A percentile compares a stretch with the other conserved stretches of the same genome.
These are phyloP conservation scores for Chrysoporthe cubensis DNA, from an alignment of 2,329 filamentous ascomycete species.

Conservation along the genomic window DNA sequence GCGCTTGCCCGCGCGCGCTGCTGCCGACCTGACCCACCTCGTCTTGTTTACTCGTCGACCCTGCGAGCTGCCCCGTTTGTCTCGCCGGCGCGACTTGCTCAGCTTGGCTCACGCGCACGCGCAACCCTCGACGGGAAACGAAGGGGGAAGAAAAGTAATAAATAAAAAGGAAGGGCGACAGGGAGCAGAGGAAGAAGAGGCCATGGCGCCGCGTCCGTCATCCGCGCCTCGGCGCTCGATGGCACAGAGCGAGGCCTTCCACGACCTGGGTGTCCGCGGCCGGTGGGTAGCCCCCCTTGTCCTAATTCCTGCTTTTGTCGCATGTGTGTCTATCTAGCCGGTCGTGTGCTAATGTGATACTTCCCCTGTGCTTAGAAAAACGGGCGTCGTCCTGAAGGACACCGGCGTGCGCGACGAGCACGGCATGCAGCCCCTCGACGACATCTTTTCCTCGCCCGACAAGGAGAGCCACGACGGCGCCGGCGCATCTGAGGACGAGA, in stretches of 20 bases:
- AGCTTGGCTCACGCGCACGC: neutral
- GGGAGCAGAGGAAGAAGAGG: neutral
- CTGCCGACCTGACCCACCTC: neutral
- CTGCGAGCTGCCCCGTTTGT: neutral
- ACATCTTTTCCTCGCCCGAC: slow-evolving; percentile 86
- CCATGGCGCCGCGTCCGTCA: slow-evolving; percentile 44
- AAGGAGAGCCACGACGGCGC: slow-evolving; percentile 46
- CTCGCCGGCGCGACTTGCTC: neutral
- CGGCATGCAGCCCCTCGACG: slow-evolving; percentile 86
- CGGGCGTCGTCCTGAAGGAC: slow-evolving; percentile 80
- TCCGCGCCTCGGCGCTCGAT: slow-evolving; percentile 42
- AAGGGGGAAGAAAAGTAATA: too few relatives aligned
- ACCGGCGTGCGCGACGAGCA: slow-evolving; percentile 83
- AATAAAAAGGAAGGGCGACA: neutral
- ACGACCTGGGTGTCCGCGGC: slow-evolving; percentile 54
- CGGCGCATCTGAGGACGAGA: slow-evolving; percentile 38
- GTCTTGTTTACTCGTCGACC: neutral
- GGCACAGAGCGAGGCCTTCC: slow-evolving; percentile 51
- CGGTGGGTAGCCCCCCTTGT: slow-evolving; percentile 41
- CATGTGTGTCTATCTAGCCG: neutral
- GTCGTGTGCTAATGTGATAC: neutral
- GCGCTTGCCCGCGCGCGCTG: neutral
- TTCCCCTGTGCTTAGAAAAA: slow-evolving; percentile 70
- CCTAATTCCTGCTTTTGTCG: neutral
- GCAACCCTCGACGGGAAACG: too few relatives aligned